Evolutionary conservation across 2,329 filamentous ascomycete genomes (phyloP).

Genomic region (Pseudogymnoascus sp.): DNA sequence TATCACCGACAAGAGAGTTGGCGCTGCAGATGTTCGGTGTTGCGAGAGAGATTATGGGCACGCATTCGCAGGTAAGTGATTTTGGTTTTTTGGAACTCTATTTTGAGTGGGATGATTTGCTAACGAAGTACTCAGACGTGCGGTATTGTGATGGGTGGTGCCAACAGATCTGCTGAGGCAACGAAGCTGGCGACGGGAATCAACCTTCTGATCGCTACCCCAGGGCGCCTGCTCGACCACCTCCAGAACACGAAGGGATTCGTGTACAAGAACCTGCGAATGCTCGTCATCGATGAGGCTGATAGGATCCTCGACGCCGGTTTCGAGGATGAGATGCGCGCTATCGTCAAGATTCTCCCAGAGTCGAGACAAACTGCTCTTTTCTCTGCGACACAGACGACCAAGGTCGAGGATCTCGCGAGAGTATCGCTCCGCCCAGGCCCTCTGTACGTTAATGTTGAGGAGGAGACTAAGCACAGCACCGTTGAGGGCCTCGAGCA

Average conservation of each 20-base stretch:
- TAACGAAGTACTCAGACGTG: conserved; percentile 52
- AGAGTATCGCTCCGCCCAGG: conserved; percentile 86
- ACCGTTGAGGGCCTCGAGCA: conserved; percentile 94
- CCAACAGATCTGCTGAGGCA: conserved; percentile 82
- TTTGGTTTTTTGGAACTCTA: neutral
- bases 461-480: conserved; percentile 79
- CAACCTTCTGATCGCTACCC: conserved; percentile 89
- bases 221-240: conserved; percentile 87
- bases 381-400: conserved; percentile 98
- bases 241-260: conserved; percentile 88
- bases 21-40: conserved; percentile 96
- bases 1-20: conserved; percentile 88
- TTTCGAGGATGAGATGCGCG: conserved; percentile 97
- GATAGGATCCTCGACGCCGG: conserved; percentile 95
- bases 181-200: conserved; percentile 93
- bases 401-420: conserved; percentile 94
- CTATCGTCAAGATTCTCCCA: conserved; percentile 91
- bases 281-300: conserved; percentile 91
- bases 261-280: conserved; percentile 85
- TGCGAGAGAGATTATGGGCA: conserved; percentile 83
- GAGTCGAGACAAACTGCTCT: conserved; percentile 90
- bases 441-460: conserved; percentile 95
- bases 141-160: conserved; percentile 92
- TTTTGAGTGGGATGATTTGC: neutral
- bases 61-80: conserved; percentile 63